Base-by-base conservation (phyloP, 176 grass and related monocot species). In the Elymus sibiricus region DNA sequence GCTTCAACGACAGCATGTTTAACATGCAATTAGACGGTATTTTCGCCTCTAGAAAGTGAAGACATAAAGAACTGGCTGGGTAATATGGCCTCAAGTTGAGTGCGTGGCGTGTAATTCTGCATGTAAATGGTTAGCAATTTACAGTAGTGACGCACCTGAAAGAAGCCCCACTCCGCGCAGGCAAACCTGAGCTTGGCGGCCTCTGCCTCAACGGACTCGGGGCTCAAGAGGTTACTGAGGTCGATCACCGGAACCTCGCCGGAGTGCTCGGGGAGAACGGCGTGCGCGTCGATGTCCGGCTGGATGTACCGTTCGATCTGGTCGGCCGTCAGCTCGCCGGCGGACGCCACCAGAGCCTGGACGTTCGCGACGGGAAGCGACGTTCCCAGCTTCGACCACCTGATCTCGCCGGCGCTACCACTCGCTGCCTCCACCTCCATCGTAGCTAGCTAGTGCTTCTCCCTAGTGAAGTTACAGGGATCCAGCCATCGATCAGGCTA, bases 101-200 rank as follows among this genome's bases (percentile, higher is more conserved):
- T 51, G 5, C 47, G 47, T 51, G 47, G 4, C 15, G 47, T 39
- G 5, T 47, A 15, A 16, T 47, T 49, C 4, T 51, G 47, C 47
- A 17, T 51, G 47, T 2, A 51, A 51, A 2, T 51, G 15, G 15
- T 51, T 0, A 51, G 16, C 47, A 51, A 51, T 51, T 51, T 51
- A 51, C 47, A 51, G 47, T 51, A 42, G 37, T 61, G 58, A 12
- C 5, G 3, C 26, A 88, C 94, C 92, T 95, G 91, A 76, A 95
- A 98, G 82, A 98, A 98, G 7, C 95, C 93, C 93, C 93, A 95
- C 34, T 98, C 89, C 46, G 92, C 60, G 85, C 95, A 95, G 76
- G 95, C 91, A n/a, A 84, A 40, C 24, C 80, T 76, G 47, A 93
- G 82, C 65, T 80, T 95, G 14, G 66, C 35, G 0, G 76, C 53